Evolutionary conservation across 116 monocot species (phyloP).

Genomic region (Posidonia oceanica): DNA sequence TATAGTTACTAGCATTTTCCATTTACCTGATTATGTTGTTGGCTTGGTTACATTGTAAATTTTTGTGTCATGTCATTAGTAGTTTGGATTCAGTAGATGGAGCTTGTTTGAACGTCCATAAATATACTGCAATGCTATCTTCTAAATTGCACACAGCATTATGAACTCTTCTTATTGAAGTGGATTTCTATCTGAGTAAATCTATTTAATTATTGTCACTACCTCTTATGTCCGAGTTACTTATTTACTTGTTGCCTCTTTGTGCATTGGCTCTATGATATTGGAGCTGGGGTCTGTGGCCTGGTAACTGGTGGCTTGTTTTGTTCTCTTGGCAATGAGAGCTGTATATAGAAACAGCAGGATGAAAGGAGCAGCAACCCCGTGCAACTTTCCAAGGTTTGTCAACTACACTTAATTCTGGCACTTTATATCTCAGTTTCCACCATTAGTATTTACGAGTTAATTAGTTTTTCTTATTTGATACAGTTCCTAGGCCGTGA

Average conservation of each 20-base stretch:
- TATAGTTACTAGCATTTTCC: too few species aligned
- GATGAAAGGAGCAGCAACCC: slow-evolving; percentile 45
- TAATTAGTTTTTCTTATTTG: background rate
- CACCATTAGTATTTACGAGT: too few species aligned
- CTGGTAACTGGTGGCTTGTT: slow-evolving; percentile 30
- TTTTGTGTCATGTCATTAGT: too few species aligned
- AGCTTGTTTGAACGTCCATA: too few species aligned
- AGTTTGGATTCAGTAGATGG: too few species aligned
- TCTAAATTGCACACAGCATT: too few species aligned
- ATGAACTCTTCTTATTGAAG: too few species aligned
- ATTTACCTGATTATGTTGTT: too few species aligned
- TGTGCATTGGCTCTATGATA: slow-evolving; percentile 93
- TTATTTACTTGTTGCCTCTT: slow-evolving; percentile 69
- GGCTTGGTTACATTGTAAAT: too few species aligned
- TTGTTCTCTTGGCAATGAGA: slow-evolving; percentile 50
- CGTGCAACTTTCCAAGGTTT: slow-evolving; percentile 93
- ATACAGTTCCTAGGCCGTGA: slow-evolving; percentile 79
- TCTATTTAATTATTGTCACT: background rate
- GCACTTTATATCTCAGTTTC: too few species aligned
- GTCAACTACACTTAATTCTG: background rate
- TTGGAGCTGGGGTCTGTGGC: slow-evolving; percentile 85
- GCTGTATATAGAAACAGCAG: slow-evolving; percentile 65
- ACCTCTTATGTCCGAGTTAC: slow-evolving; percentile 2
- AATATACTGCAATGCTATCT: too few species aligned
- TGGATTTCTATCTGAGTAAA: too few species aligned